Evolutionary conservation across 2,329 filamentous ascomycete species (phyloP), one percentile per base, ranked within the genome.

Genomic region (Dryadomyces quercus-mongolicae): DNA sequence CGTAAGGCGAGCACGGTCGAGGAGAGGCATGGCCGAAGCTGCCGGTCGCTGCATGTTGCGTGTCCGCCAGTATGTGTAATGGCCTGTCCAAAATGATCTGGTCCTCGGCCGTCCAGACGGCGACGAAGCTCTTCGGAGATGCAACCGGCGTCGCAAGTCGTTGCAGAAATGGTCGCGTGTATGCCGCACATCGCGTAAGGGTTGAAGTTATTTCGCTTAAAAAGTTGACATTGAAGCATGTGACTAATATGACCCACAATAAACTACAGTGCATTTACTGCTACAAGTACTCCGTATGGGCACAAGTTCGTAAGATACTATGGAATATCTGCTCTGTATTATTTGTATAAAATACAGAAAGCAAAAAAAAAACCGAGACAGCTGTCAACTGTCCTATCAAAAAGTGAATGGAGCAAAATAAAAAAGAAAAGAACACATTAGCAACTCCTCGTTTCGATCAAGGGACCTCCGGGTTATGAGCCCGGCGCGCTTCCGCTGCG

Each of bases 1-100:
- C 93, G 82, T n/a, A 98, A 74, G 4, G 90, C 84, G n/a, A 97
- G 78, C 0, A 98, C 92, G 0, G 90, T 94, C 7, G 92, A 93
- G 13, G 82, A 78, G 63, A 94, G 86, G 16, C 74, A 76, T 57
- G 92, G 61, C 60, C 72, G 70, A 56, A 75, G 53, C 7, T 51
- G 40, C 20, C n/a, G 54, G 51, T 40, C 49, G 34, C 18, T 18
- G 2, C 16, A 7, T 5, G 44, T 21, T n/a, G 61, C 55, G 13
- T 71, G 54, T 55, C 59, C 61, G 49, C 60, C 62, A 6, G 25
- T 18, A 2, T 51, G 10, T 12, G 51, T 44, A 55, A 68, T 62
- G 20, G 70, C 64, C 34, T 72, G 43, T 42, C 76, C 78, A 22
- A 75, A 63, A 63, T 82, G 74, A 62, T 84, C 82, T 2, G 80